phyloP scores from a whole-genome alignment of 1,139 yeast species.

The Blastobotrys apis region DNA sequence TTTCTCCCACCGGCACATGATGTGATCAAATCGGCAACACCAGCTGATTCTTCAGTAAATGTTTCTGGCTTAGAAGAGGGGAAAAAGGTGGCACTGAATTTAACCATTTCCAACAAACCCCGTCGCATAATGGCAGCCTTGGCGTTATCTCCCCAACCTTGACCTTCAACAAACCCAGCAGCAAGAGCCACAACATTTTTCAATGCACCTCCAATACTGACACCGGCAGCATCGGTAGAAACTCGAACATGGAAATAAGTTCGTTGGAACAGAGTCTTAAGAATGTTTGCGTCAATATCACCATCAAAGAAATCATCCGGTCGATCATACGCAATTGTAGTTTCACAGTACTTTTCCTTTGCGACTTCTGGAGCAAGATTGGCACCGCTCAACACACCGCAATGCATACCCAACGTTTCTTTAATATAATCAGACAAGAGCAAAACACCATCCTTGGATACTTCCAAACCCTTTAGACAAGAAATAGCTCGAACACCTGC shows the following conservation, averaged over 20 bases:
- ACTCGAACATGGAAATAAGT: conserved; percentile 93
- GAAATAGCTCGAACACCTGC: conserved; percentile 78
- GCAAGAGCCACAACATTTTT: conserved; percentile 91
- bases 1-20: conserved; percentile 97
- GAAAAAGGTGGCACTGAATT: conserved; percentile 71
- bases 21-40: conserved; percentile 95
- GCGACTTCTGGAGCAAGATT: conserved; percentile 95
- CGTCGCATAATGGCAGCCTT: conserved; percentile 94
- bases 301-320: conserved; percentile 67
- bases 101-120: conserved; percentile 81
- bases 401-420: conserved; percentile 72
- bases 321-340: conserved; percentile 80
- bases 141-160: conserved; percentile 98
- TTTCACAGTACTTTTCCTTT: conserved; percentile 87
- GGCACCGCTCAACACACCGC: conserved; percentile 95
- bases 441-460: conserved; percentile 72
- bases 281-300: conserved; percentile 67
- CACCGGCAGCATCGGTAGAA: conserved; percentile 87
- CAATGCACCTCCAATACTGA: conserved; percentile 90
- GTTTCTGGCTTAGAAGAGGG: conserved; percentile 70
- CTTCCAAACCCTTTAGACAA: conserved; percentile 89
- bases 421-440: conserved; percentile 71
- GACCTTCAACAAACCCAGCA: conserved; percentile 92
- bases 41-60: conserved; percentile 87
- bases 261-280: conserved; percentile 80